phyloP scores from a whole-genome alignment of 306 rosid genomes.

The Hippophae rhamnoides region DNA sequence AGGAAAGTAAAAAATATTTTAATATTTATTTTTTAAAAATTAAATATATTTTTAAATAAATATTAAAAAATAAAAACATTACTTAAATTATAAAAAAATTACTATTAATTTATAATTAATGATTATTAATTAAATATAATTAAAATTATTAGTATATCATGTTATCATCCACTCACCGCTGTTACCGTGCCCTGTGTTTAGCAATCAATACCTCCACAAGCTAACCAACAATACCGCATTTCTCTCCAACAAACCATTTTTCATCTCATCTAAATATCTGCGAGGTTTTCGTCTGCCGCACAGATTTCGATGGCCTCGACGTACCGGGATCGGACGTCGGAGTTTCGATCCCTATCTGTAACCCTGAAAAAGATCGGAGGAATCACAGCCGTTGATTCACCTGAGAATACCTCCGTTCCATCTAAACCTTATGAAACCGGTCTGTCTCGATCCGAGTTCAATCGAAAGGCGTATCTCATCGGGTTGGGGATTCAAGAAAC shows the following conservation, averaged over 20 bases:
- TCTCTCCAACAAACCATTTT: neutral
- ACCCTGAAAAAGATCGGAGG: slow-evolving; percentile 66
- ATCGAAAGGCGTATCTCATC: slow-evolving; percentile 68
- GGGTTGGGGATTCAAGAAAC: slow-evolving; percentile 75
- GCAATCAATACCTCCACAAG: neutral
- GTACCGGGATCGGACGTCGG: slow-evolving; percentile 79
- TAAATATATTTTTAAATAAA: too few relatives aligned
- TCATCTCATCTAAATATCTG: neutral
- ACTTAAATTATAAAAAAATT: too few relatives aligned
- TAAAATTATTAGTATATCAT: too few relatives aligned
- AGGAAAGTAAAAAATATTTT: too few relatives aligned
- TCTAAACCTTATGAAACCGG: slow-evolving; percentile 15
- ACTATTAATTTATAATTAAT: too few relatives aligned
- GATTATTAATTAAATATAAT: too few relatives aligned
- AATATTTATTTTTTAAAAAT: too few relatives aligned
- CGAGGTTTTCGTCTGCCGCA: neutral
- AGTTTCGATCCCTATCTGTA: slow-evolving; percentile 64
- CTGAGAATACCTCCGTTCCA: slow-evolving; percentile 32
- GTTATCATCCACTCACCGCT: neutral
- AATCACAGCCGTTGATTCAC: slow-evolving; percentile 23
- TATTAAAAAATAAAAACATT: too few relatives aligned
- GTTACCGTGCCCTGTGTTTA: neutral
- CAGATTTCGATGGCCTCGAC: slow-evolving; percentile 41
- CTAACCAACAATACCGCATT: slow-evolving; percentile 1
- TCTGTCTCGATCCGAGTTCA: slow-evolving; percentile 68